Evolutionary conservation across 1,139 yeast species (phyloP), one percentile per base, ranked within the genome.

Genomic region (Yamadazyma atmosphaerica): DNA sequence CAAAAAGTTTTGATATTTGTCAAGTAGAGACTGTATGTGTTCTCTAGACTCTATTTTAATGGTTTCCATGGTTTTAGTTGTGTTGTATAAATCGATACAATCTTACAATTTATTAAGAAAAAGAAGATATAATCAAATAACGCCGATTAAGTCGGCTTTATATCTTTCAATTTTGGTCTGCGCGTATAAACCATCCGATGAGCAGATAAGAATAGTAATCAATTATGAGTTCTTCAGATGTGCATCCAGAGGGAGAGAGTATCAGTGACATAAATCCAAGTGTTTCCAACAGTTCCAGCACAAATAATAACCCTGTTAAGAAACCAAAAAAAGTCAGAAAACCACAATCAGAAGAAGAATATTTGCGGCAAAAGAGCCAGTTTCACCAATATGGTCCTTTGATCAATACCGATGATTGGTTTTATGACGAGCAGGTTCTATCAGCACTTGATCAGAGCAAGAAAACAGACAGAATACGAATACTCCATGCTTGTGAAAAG

Each of bases 1-100:
- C 42, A 90, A 66, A 52, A 89, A 89, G 43, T 86, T 85, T 55
- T 88, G 96, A 58, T 82, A 85, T 34, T 71, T 61, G 44, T 71
- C 74, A 11, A 90, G 61, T 36, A 90, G 65, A n/a, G 62, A 54
- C 34, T 71, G 68, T 3, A 79, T 84, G 25, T 71, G 73, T 32
- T 67, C 69, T 42, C 66, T 68, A 12, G 65, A 56, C 12, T 68
- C 62, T 25, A 86, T 58, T 15, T 32, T 40, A 8, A 28, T n/a
- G 4, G 13, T 16, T 5, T 35, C 13, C 36, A 37, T 39, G 13
- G 17, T 18, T 11, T 7, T 12, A 5, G 31, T 12, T 16, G 25
- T 17, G 11, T 21, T 21, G 18, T 24, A 23, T 7, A 7, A 19
- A 14, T 6, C 12, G 21, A 4, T 5, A 12, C 6, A n/a, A 19